Base-by-base conservation (phyloP, 2,329 filamentous ascomycete species). In the Fusarium sp. region DNA sequence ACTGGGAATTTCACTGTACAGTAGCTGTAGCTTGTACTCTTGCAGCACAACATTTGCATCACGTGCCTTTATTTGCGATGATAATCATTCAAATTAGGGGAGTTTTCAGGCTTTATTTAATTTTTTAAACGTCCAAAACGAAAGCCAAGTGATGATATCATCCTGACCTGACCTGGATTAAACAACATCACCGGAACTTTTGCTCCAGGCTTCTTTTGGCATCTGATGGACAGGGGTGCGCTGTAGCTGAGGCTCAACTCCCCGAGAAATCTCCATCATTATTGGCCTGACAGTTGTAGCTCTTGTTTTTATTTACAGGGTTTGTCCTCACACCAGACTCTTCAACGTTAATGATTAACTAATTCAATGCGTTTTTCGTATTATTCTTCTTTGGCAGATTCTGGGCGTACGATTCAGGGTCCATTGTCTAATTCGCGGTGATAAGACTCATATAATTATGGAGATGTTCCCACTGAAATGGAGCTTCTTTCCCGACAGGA, bases 1-100 rank as follows among this genome's bases (percentile, higher is more conserved):
- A 47, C 56, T 58, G 64, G 65, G 73, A 69, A 75, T 75, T 75
- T 75, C 59, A 70, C 62, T 40, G 61, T 55, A 70, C 62, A 34
- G 61, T 55, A 30, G 29, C 27, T 29, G 29, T 30, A 34, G 32
- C 32, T 18, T 12, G 27, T 12, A 3, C 9, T 38, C 34, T 41
- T 24, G 18, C 34, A 53, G 30, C 30, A 51, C n/a, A 18, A 15
- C 25, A 27, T 53, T 25, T 29, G n/a, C 24, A 54, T 75, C 73
- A 75, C 73, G 73, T 75, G 73, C 52, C 15, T 32, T 9, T 30
- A 27, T 18, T n/a, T 15, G 22, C 5, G 24, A 24, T 22, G 20
- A 10, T 22, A 22, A 27, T 20, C 34, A 12, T 38, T 38, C 18
- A 18, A 38, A 38, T 12, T 27, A 27, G 30, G 34, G 52, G 29